These are phyloP conservation scores for Chloranthus sessilifolius DNA, from an alignment of 164 flowering plant species.

Conservation along the genomic window DNA sequence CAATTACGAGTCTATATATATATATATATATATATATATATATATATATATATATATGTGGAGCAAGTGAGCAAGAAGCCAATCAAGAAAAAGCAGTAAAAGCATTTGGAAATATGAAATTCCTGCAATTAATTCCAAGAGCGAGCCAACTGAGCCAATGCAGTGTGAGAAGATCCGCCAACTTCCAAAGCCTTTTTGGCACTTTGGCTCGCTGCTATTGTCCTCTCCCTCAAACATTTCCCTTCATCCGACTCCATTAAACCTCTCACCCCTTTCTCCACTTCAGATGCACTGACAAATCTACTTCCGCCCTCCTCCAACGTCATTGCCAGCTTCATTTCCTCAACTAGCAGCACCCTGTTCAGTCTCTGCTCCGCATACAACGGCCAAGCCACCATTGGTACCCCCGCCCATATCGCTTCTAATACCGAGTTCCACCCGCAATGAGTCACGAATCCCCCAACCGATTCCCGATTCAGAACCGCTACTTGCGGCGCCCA, in stretches of 20 bases:
- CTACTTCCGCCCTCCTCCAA: slow-evolving; percentile 20
- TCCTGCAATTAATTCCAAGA: slow-evolving; percentile 12
- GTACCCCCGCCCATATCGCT: slow-evolving; percentile 33
- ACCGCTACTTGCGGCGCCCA: slow-evolving; percentile 45
- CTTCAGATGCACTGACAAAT: slow-evolving; percentile 24
- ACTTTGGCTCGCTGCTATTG: slow-evolving; percentile 6
- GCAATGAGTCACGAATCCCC: slow-evolving; percentile 45
- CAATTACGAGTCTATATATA: too few relatives aligned
- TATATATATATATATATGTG: too few relatives aligned
- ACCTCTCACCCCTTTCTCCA: slow-evolving; percentile 23
- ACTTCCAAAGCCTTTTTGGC: slow-evolving; percentile 19
- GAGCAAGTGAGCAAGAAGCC: too few relatives aligned
- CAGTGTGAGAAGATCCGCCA: slow-evolving; percentile 29
- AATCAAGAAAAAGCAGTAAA: too few relatives aligned
- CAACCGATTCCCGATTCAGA: slow-evolving; percentile 29
- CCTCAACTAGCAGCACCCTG: slow-evolving; percentile 28
- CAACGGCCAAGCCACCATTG: slow-evolving; percentile 48
- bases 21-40: too few relatives aligned
- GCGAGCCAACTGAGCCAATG: slow-evolving; percentile 14
- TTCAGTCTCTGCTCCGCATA: slow-evolving; percentile 40
- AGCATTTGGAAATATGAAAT: too few relatives aligned
- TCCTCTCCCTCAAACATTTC: slow-evolving; percentile 14
- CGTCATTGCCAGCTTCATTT: slow-evolving; percentile 24
- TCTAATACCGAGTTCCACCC: slow-evolving; percentile 51
- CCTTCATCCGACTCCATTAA: slow-evolving; percentile 34